Conservation (phyloP, 768 basidiomycete genomes). For the Mycena leptocephala region DNA sequence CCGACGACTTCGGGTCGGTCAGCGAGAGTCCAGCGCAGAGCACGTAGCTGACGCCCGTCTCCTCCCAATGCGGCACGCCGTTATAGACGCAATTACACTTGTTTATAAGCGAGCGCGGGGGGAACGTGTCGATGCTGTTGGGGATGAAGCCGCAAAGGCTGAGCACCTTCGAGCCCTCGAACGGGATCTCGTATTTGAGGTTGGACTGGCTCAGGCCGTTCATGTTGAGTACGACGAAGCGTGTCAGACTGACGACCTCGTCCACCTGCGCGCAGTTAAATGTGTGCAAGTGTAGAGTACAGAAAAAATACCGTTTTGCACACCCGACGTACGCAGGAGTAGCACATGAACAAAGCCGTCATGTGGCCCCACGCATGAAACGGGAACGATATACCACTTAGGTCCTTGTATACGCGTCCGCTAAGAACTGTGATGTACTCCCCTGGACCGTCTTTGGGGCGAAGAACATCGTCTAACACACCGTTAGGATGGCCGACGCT, state of each 20-base stretch:
- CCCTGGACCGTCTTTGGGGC: slow-evolving; percentile 38
- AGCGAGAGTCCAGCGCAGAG: slow-evolving; percentile 47
- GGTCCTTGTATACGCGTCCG: slow-evolving; percentile 51
- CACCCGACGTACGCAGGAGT: slow-evolving; percentile 49
- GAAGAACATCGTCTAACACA: slow-evolving; percentile 47
- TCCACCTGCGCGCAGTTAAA: slow-evolving; percentile 40
- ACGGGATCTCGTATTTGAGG: slow-evolving; percentile 40
- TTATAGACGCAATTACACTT: slow-evolving; percentile 38
- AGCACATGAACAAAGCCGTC: slow-evolving; percentile 47
- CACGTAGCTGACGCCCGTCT: slow-evolving; percentile 44
- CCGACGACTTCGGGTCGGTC: slow-evolving; percentile 44
- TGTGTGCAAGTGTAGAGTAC: neutral
- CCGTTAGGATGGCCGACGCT: no score
- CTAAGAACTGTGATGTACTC: slow-evolving; percentile 51
- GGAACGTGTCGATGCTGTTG: slow-evolving; percentile 39
- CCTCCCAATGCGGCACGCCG: slow-evolving; percentile 46
- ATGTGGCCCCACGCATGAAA: slow-evolving; percentile 56
- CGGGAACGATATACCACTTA: slow-evolving; percentile 46
- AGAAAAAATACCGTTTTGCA: slow-evolving; percentile 45
- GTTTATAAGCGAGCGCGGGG: slow-evolving; percentile 41
- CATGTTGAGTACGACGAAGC: slow-evolving; percentile 43
- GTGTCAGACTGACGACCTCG: slow-evolving; percentile 47
- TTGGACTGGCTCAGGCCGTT: slow-evolving; percentile 35
- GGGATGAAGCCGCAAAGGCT: slow-evolving; percentile 50
- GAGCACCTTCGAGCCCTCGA: slow-evolving; percentile 45